These are phyloP conservation scores for Exophiala aquamarina DNA, from an alignment of 2,329 filamentous ascomycete genomes.

Conservation along the genomic window DNA sequence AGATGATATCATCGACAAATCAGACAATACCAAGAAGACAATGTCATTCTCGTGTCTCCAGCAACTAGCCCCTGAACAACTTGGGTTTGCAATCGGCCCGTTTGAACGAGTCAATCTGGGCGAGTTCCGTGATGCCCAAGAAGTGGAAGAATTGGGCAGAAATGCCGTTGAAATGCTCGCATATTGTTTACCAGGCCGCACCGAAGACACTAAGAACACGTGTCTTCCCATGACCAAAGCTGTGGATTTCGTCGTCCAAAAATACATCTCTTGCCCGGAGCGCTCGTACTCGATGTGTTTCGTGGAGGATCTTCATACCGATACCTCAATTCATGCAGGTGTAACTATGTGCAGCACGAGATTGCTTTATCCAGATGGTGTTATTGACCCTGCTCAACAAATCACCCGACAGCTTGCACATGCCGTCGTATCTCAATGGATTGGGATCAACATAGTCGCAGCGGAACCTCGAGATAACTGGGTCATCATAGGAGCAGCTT, in stretches of 20 bases:
- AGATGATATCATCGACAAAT: conserved; percentile 76
- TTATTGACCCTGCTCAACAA: conserved; percentile 82
- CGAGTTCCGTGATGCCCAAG: conserved; percentile 83
- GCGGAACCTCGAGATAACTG: conserved; percentile 79
- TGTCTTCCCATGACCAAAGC: conserved; percentile 80
- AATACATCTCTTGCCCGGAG: conserved; percentile 88
- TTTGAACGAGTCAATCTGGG: conserved; percentile 92
- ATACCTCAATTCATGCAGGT: conserved; percentile 75
- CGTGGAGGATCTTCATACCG: conserved; percentile 79
- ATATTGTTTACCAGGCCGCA: conserved; percentile 83
- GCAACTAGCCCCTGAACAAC: conserved; percentile 78
- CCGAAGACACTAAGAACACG: conserved; percentile 80
- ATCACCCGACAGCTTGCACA: conserved; percentile 79
- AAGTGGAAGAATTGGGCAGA: conserved; percentile 85
- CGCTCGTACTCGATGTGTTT: conserved; percentile 91
- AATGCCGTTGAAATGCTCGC: conserved; percentile 87
- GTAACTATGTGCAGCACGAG: conserved; percentile 85
- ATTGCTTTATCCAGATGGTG: conserved; percentile 77
- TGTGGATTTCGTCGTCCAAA: conserved; percentile 86
- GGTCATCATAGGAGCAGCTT: conserved; percentile 85
- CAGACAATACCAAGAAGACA: conserved; percentile 79
- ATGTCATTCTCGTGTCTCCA: conserved; percentile 78
- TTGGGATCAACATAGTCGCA: conserved; percentile 87
- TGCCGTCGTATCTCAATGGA: conserved; percentile 87
- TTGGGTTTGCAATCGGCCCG: conserved; percentile 90